Evolutionary conservation across 2,329 filamentous ascomycete species (phyloP).

Genomic region (Penicillium sp.): DNA sequence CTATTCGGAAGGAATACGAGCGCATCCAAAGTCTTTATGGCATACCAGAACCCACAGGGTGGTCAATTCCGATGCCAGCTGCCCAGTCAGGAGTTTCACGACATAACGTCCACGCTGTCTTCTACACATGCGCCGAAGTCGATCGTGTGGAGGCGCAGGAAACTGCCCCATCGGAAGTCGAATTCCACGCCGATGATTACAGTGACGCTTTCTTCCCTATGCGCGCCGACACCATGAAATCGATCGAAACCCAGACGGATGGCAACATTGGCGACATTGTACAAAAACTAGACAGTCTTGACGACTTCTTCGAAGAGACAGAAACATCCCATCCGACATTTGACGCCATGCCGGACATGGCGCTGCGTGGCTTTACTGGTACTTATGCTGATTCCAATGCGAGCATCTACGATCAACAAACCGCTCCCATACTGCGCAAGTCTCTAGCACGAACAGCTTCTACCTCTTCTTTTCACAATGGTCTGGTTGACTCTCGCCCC

Average conservation of each 20-base stretch:
- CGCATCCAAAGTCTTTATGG: slow-evolving; percentile 93
- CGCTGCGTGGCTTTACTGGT: slow-evolving; percentile 58
- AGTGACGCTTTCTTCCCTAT: slow-evolving; percentile 79
- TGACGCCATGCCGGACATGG: slow-evolving; percentile 40
- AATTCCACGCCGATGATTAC: slow-evolving; percentile 88
- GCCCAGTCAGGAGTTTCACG: slow-evolving; percentile 85
- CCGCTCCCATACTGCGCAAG: slow-evolving; percentile 85
- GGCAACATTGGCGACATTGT: slow-evolving; percentile 82
- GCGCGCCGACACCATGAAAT: slow-evolving; percentile 89
- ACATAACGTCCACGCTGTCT: slow-evolving; percentile 92
- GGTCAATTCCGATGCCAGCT: slow-evolving; percentile 93
- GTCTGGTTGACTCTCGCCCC: slow-evolving; percentile 74
- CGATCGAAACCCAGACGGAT: slow-evolving; percentile 68
- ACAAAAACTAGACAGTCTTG: slow-evolving; percentile 75
- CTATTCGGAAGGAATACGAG: slow-evolving; percentile 91
- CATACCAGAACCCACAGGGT: slow-evolving; percentile 92
- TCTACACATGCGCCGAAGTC: slow-evolving; percentile 84
- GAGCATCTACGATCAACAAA: slow-evolving; percentile 89
- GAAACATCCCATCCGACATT: slow-evolving; percentile 64
- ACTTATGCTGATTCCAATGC: slow-evolving; percentile 75
- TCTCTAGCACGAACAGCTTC: slow-evolving; percentile 74
- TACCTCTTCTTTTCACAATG: slow-evolving; percentile 80
- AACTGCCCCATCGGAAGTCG: slow-evolving; percentile 79
- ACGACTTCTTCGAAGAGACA: slow-evolving; percentile 79
- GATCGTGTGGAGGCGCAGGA: slow-evolving; percentile 63